Conservation (phyloP, 352 stramenopile species). For the Pythium dissotocum region DNA sequence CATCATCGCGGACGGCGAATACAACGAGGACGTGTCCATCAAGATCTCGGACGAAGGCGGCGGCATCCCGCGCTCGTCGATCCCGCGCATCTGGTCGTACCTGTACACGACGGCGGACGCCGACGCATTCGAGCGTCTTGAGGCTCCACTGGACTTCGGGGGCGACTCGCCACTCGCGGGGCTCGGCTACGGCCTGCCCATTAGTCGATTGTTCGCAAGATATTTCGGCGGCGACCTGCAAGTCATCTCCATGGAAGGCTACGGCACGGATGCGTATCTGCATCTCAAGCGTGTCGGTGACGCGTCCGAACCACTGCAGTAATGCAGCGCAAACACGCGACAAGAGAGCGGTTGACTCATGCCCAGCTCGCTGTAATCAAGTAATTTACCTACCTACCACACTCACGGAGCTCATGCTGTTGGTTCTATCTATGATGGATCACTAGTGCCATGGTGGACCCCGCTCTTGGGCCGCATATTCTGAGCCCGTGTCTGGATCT, state of each 20-base stretch:
- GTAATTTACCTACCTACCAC: constrained; percentile 21
- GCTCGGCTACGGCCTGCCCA: constrained; percentile 96
- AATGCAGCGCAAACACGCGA: constrained; percentile 6
- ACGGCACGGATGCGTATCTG: constrained; percentile 98
- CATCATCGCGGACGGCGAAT: constrained; percentile 98
- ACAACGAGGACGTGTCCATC: constrained; percentile 99
- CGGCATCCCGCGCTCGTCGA: constrained; percentile 97
- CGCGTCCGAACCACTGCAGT: constrained; percentile 85
- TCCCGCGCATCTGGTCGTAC: constrained; percentile 99
- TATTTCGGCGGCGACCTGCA: constrained; percentile 99
- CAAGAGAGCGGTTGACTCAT: not conserved
- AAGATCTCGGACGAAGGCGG: constrained; percentile 99
- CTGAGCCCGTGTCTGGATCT: constrained; percentile 60
- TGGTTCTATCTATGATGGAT: not conserved
- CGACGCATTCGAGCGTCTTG: constrained; percentile 89
- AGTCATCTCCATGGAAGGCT: constrained; percentile 99
- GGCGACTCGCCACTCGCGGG: constrained; percentile 92
- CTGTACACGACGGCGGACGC: constrained; percentile 99
- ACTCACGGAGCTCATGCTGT: not conserved
- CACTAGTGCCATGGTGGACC: not conserved
- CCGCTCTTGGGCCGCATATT: constrained; percentile 56
- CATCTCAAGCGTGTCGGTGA: constrained; percentile 93
- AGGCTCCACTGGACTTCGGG: constrained; percentile 85
- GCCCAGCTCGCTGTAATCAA: constrained; percentile 21
- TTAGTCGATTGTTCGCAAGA: constrained; percentile 95